These are phyloP conservation scores for Naganishia albida DNA, from an alignment of 1,284 basidiomycete species.

Conservation along the genomic window DNA sequence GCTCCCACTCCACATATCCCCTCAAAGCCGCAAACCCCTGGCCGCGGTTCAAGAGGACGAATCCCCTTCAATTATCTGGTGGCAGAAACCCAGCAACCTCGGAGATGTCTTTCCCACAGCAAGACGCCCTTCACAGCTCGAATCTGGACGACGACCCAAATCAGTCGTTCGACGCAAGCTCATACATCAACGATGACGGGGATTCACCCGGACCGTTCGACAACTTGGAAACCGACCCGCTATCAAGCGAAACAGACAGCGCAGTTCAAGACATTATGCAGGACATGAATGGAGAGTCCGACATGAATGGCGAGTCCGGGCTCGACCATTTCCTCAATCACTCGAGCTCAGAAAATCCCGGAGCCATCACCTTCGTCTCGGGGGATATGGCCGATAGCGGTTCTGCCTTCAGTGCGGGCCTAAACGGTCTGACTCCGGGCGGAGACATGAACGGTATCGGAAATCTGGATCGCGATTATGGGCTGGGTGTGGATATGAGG, in stretches of 20 bases:
- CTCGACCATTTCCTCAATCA: slow-evolving; percentile 17
- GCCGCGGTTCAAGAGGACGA: not conserved
- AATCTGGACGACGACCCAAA: slow-evolving; percentile 21
- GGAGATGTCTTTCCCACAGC: slow-evolving; percentile 16
- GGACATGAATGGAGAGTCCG: not conserved
- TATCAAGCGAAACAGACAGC: slow-evolving; percentile 10
- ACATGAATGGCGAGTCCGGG: not conserved
- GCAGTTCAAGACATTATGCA: slow-evolving; percentile 19
- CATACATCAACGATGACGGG: slow-evolving; percentile 27
- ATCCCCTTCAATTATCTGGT: not conserved
- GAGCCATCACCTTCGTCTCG: slow-evolving; percentile 21
- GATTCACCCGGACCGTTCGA: slow-evolving; percentile 23
- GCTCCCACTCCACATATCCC: too few relatives aligned
- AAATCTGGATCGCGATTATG: not conserved
- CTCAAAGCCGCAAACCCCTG: not conserved
- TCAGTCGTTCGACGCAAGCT: slow-evolving; percentile 25
- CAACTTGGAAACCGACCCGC: slow-evolving; percentile 3
- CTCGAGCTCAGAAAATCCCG: slow-evolving; percentile 3
- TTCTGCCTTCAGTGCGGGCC: not conserved
- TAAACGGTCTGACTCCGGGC: not conserved
- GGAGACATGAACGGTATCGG: not conserved
- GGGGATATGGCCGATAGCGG: not conserved
- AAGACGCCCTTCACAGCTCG: slow-evolving; percentile 4
- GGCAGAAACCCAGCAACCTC: not conserved
- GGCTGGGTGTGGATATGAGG: slow-evolving; percentile 3